Conservation (phyloP, 306 rosid species). For the Ceratonia siliqua region DNA sequence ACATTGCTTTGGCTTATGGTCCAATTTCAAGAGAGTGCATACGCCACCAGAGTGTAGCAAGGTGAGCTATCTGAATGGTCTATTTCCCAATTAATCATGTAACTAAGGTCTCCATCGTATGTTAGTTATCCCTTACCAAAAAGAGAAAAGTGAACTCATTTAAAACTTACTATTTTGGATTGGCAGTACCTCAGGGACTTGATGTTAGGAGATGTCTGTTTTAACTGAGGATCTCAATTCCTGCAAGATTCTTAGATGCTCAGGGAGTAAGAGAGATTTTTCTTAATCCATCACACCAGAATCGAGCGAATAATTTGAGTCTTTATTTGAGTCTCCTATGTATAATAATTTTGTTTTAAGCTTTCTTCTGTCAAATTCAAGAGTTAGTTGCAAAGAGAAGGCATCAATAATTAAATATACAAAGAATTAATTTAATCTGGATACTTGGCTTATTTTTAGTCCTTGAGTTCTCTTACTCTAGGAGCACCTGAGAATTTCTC, state of each 20-base stretch:
- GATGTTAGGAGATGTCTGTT: neutral
- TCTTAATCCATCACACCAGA: neutral
- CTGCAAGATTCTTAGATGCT: no score
- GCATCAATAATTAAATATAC: neutral
- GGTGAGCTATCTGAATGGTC: constrained; percentile 41
- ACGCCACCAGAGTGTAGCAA: constrained; percentile 87
- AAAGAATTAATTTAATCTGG: neutral
- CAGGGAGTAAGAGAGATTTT: no score
- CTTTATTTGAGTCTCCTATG: neutral
- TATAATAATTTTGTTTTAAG: neutral
- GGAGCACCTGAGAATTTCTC: neutral
- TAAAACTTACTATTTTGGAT: neutral
- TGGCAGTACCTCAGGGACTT: neutral
- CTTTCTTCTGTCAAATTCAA: neutral
- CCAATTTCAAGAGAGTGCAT: constrained; percentile 84
- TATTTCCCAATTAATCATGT: neutral
- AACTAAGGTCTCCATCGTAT: neutral
- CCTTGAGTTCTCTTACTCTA: neutral
- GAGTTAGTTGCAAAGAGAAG: neutral
- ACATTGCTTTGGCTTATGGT: constrained; percentile 79
- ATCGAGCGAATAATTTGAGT: neutral
- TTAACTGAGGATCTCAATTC: neutral
- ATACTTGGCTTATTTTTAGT: neutral
- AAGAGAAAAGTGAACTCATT: neutral
- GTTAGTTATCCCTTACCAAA: neutral